These are phyloP conservation scores for Strobilomyces confusus DNA, from an alignment of 768 basidiomycete genomes.

Conservation along the genomic window DNA sequence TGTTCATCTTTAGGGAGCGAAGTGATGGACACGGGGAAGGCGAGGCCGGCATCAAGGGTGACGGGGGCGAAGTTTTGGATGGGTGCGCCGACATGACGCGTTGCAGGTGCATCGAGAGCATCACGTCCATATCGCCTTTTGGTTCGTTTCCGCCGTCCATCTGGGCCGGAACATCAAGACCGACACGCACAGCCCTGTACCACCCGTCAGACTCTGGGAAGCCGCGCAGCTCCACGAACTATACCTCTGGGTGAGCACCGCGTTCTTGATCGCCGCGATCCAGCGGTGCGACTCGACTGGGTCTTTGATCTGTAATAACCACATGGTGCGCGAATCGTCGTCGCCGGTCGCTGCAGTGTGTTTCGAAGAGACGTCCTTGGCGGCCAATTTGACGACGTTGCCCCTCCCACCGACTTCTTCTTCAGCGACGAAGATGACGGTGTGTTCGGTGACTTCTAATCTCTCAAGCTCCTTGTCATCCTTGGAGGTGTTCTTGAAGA, in stretches of 20 bases:
- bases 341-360: constrained; percentile 17
- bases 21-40: constrained; percentile 28
- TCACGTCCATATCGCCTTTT: constrained; percentile 78
- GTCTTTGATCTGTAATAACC: constrained; percentile 67
- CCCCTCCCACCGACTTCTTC: constrained; percentile 41
- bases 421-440: constrained; percentile 71
- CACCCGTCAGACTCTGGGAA: neutral
- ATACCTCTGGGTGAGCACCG: constrained; percentile 69
- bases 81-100: constrained; percentile 40
- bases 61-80: constrained; percentile 9
- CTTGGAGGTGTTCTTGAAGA: constrained; percentile 59
- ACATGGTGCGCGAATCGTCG: constrained; percentile 26
- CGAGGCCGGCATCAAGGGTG: constrained; percentile 21
- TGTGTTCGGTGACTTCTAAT: constrained; percentile 71
- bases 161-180: constrained; percentile 47
- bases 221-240: neutral
- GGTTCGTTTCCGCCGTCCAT: constrained; percentile 52
- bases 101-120: constrained; percentile 74
- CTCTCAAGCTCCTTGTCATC: constrained; percentile 72
- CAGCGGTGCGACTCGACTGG: constrained; percentile 63
- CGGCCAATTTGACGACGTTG: constrained; percentile 65
- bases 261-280: constrained; percentile 71
- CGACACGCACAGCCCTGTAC: constrained; percentile 62
- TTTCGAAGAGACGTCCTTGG: constrained; percentile 51
- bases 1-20: constrained; percentile 23